Percentiles rank a stretch among this genome's conserved stretches.
Conservation (phyloP, 768 basidiomycete genomes). For the Serendipita vermifera region DNA sequence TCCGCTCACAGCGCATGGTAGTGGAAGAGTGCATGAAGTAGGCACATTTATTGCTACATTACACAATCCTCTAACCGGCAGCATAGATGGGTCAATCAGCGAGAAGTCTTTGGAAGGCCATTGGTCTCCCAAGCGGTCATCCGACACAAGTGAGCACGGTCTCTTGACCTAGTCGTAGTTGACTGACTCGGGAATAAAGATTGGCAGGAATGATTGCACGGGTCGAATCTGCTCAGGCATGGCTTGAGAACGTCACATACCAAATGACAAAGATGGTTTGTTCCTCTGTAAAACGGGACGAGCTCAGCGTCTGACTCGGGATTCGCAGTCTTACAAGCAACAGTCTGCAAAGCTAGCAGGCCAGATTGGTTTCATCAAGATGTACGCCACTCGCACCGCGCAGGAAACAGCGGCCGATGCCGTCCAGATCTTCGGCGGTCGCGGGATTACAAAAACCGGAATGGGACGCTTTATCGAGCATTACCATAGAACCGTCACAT, state of each 20-base stretch:
- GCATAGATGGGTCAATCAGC: constrained; percentile 67
- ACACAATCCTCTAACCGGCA: neutral
- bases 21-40: constrained; percentile 76
- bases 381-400: constrained; percentile 58
- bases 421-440: constrained; percentile 66
- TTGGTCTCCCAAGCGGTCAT: constrained; percentile 72
- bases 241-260: constrained; percentile 76
- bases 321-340: constrained; percentile 50
- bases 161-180: neutral
- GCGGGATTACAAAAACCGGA: constrained; percentile 69
- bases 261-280: constrained; percentile 75
- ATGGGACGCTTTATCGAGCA: constrained; percentile 72
- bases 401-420: constrained; percentile 9
- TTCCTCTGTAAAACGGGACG: too few relatives aligned
- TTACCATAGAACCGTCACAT: constrained; percentile 71
- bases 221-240: constrained; percentile 66
- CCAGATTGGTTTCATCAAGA: constrained; percentile 71
- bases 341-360: constrained; percentile 60
- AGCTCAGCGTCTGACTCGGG: neutral
- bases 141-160: constrained; percentile 46
- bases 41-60: constrained; percentile 5
- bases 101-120: constrained; percentile 50
- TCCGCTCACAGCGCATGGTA: constrained; percentile 47
- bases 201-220: constrained; percentile 82
- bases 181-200: constrained; percentile 10